Base-by-base conservation (phyloP, 1,139 yeast species). In the Sugiyamaella novakii region DNA sequence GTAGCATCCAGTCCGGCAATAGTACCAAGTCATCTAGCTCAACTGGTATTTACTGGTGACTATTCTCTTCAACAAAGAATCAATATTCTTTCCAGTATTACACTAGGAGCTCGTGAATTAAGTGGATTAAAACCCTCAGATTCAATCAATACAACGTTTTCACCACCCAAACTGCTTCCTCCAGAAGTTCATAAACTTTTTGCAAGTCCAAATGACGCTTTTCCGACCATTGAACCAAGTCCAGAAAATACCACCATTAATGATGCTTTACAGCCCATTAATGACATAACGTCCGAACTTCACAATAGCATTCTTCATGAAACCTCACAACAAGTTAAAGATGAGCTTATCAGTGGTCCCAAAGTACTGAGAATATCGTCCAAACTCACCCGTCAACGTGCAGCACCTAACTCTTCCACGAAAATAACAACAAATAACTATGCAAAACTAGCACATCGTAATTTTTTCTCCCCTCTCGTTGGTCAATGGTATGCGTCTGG, bases 61-160 rank as follows among this genome's bases (percentile, higher is more conserved):
- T 81, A 80, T 57, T 82, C 88, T 0, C 67, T 84, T 15, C 84
- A 80, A 55, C 83, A 79, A 54, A 65, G 91, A 40, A 70, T 83
- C 61, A 65, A 73, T 48, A 70, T 83, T 17, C 64, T 84, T 25
- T 74, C 85, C 1, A 69, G 81, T 0, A 61, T 83, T 12, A 79
- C 84, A 0, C 65, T 83, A 33, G 77, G 83, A 3, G 63, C 60
- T 2, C 63, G 85, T 47, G 82, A 80, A 54, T 67, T 82, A 12
- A 67, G 79, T 38, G 85, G 84, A 0, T 65, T 68, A 36, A 64
- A 69, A 0, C 83, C 46, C 4, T 28, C 40, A 10, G 34, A 34
- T 5, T 27, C 25, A 11, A 31, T 37, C 12, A 50, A 37, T 6
- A 15, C 41, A 10, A 31, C 44, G 1, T 33, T 21, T 68, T 74